Evolutionary conservation across 176 grass and related monocot species (phyloP), one percentile per base, ranked within the genome.

Genomic region (Triticum urartu): DNA sequence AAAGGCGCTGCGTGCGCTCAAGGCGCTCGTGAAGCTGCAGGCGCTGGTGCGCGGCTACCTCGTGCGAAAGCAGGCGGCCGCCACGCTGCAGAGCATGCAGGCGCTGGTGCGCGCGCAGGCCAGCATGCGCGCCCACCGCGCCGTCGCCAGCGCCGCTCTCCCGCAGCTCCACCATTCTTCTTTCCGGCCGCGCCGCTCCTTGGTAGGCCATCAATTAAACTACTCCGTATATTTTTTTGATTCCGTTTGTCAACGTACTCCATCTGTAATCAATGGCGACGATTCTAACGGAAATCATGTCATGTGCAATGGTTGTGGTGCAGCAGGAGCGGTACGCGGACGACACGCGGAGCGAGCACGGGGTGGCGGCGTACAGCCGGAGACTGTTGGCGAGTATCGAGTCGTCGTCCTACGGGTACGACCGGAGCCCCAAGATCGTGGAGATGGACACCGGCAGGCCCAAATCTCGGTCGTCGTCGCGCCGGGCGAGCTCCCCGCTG

Each of bases 381-480:
- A 82, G 90, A 75, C 67, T 94, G 72, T 96, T 94, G 9, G 89
- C 97, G 30, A 93, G 82, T 86, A 65, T 96, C 62, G 97, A 99
- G 58, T 95, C 93, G 1, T 88, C 86, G 26, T 95, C 89, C 52
- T 88, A 85, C 61, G 97, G 92, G 22, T 96, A 77, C 68, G 97
- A 96, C 77, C 82, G 72, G 83, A 99, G 97, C 87, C 94, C 97
- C 2, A 99, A 99, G 88, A 95, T 96, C 48, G 97, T 99, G 17
- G 97, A 96, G 79, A 90, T 99, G 36, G 97, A 99, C 78, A 91
- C 94, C 9, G 81, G 90, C 11, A 92, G 97, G 20, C 94, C 97
- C 65, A 96, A 83, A 81, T 94, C 94, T 75, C 85, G 94, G 3
- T 95, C 93, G 2, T 90, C 86, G 9, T 99, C 97, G 30, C 85